Base-by-base conservation (phyloP, 129 eudicot species). In the Tanacetum coccineum region DNA sequence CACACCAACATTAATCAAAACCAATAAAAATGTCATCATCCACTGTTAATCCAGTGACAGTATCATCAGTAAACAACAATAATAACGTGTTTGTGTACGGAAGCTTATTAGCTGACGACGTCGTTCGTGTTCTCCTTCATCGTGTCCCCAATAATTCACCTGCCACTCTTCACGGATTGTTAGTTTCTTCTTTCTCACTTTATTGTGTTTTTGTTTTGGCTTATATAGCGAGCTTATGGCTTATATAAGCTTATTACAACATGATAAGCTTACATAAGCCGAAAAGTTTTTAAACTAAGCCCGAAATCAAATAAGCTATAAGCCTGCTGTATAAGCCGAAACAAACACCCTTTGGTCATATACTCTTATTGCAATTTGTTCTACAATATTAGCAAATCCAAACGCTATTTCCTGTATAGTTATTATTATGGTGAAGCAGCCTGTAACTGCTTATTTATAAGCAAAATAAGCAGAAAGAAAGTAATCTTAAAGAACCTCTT, bases 21-120 rank as follows among this genome's bases (percentile, higher is more conserved):
- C 12, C 40, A 18, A 32, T n/a, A 50, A 5, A 17, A 32, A 68
- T 68, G 80, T 45, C 70, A 58, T 68, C 75, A 19, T n/a, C n/a
- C 25, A 22, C 1, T 22, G 70, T 40, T 6, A 68, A 68, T 76
- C 62, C 75, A 1, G 53, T 69, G 3, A 28, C 80, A 68, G 64
- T 42, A 14, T n/a, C 21, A 36, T n/a, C 21, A 36, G 52, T 67
- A 47, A 74, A 19, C 59, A 51, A 67, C 62, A 69, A 70, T n/a
- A 30, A 14, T 14, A 9, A 19, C 17, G 98, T 92, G 0, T 92
- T 92, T 60, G 98, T 92, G 2, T 92, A 92, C 68, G 98, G 98
- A 73, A 92, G 96, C 62, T 88, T 92, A 49, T 81, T 88, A 54
- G 85, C 98, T 0, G 96, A 92, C 70, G 98, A 92, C 63, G 98